Conservation (phyloP, 2,329 filamentous ascomycete species). For the Botrytis deweyae region DNA sequence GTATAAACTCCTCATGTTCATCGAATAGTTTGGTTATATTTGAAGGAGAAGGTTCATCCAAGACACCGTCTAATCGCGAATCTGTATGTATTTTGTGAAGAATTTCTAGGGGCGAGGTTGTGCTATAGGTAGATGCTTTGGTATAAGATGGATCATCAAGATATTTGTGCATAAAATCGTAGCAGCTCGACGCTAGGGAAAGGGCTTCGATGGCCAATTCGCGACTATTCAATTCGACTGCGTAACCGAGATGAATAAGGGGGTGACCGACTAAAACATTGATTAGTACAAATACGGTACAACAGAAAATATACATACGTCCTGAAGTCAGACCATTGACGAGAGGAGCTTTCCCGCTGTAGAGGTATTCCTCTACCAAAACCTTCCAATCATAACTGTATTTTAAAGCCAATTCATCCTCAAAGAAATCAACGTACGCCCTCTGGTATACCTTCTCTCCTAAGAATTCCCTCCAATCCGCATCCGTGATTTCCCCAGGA, state of each 20-base stretch:
- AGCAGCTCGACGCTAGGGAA: slow-evolving; percentile 59
- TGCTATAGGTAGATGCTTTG: slow-evolving; percentile 58
- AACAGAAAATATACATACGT: slow-evolving; percentile 55
- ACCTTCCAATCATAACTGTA: slow-evolving; percentile 79
- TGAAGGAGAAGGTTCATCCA: slow-evolving; percentile 54
- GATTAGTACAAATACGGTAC: slow-evolving; percentile 21
- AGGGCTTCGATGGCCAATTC: slow-evolving; percentile 89
- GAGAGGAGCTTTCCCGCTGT: slow-evolving; percentile 71
- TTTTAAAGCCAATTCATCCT: slow-evolving; percentile 76
- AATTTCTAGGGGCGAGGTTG: slow-evolving; percentile 66
- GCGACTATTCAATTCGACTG: slow-evolving; percentile 80
- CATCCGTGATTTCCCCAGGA: slow-evolving; percentile 75
- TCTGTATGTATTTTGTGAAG: slow-evolving; percentile 69
- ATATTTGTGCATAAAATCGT: slow-evolving; percentile 62
- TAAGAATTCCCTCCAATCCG: slow-evolving; percentile 85
- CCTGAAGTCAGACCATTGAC: slow-evolving; percentile 78
- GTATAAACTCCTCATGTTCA: slow-evolving; percentile 64
- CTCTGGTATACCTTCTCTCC: slow-evolving; percentile 81
- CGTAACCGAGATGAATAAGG: slow-evolving; percentile 93
- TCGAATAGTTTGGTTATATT: slow-evolving; percentile 69
- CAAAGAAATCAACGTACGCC: slow-evolving; percentile 92
- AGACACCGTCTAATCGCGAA: slow-evolving; percentile 65
- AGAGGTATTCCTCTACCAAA: slow-evolving; percentile 74
- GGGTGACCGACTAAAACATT: slow-evolving; percentile 71
- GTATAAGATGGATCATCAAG: slow-evolving; percentile 73